phyloP scores from a whole-genome alignment of 1,139 yeast genomes.

The Hansenula lynferdii region DNA sequence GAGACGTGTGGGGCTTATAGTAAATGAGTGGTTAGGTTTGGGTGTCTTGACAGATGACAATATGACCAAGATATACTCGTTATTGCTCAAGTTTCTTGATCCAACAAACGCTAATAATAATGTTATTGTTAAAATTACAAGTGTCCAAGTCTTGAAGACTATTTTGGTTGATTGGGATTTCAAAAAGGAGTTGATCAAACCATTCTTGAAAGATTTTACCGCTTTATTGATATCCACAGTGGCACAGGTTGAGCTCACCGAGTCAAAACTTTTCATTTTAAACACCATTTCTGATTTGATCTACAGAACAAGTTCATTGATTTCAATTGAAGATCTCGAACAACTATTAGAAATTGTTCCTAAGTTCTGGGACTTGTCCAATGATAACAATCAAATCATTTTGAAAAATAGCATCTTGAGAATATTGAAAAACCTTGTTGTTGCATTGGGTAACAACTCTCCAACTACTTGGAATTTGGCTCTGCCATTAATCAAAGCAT shows the following conservation, averaged over 20 bases:
- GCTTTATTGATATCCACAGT: constrained; percentile 44
- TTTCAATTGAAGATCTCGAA: constrained; percentile 45
- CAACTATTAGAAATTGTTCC: constrained; percentile 64
- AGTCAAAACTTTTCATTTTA: constrained; percentile 67
- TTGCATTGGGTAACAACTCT: constrained; percentile 62
- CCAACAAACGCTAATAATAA: constrained; percentile 48
- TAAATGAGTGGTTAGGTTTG: constrained; percentile 76
- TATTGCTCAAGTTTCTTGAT: constrained; percentile 39
- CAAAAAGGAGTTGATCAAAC: constrained; percentile 58
- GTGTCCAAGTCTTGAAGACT: constrained; percentile 64
- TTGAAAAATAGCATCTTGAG: constrained; percentile 68
- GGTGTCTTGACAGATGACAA: constrained; percentile 52
- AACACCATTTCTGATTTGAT: constrained; percentile 63
- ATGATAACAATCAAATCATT: constrained; percentile 52
- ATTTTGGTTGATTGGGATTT: constrained; percentile 88
- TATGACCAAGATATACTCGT: constrained; percentile 54
- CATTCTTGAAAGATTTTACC: constrained; percentile 54
- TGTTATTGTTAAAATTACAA: constrained; percentile 68
- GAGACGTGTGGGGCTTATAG: constrained; percentile 70
- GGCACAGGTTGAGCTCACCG: constrained; percentile 48
- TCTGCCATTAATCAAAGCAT: constrained; percentile 56
- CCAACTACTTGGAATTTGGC: constrained; percentile 56
- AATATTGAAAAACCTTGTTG: constrained; percentile 57
- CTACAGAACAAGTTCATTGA: constrained; percentile 58
- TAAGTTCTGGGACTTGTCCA: constrained; percentile 63